Evolutionary conservation across 2,329 filamentous ascomycete species (phyloP).

Genomic region (Grosmannia huntii): DNA sequence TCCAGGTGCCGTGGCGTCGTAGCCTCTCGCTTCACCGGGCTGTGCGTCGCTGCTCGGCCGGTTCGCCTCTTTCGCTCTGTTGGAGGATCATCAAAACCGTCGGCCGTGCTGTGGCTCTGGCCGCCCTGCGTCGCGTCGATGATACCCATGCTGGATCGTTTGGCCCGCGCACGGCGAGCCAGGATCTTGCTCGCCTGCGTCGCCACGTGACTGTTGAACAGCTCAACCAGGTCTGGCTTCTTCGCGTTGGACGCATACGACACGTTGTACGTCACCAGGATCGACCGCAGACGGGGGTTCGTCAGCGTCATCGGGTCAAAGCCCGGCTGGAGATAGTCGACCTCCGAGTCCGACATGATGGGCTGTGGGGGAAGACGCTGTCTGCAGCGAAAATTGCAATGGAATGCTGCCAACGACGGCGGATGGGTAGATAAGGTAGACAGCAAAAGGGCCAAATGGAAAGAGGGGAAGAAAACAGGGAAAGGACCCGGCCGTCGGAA

Average conservation of each 20-base stretch:
- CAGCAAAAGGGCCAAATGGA: neutral
- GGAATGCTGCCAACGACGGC: neutral
- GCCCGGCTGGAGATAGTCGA: constrained; percentile 73
- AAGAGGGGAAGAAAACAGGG: neutral
- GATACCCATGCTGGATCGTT: constrained; percentile 81
- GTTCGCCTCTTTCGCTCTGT: neutral
- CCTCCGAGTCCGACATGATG: constrained; percentile 51
- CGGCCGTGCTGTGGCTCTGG: constrained; percentile 41
- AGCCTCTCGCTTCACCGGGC: neutral
- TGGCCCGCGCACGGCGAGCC: constrained; percentile 60
- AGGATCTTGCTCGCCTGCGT: constrained; percentile 70
- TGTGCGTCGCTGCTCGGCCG: neutral
- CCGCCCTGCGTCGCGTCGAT: constrained; percentile 44
- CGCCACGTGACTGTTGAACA: constrained; percentile 68
- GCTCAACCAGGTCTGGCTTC: constrained; percentile 73
- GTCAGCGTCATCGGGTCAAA: constrained; percentile 80
- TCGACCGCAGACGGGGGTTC: constrained; percentile 76
- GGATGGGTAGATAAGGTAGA: neutral
- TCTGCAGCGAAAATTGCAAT: neutral
- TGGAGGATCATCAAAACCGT: constrained; percentile 25
- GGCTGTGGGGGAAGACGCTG: constrained; percentile 4
- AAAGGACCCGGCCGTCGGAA: no score
- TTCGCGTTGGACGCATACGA: constrained; percentile 81
- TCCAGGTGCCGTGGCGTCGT: no score
- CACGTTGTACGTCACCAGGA: constrained; percentile 80